Base-by-base conservation (phyloP, 208 protist species). In the Trypanosoma cruzi region DNA sequence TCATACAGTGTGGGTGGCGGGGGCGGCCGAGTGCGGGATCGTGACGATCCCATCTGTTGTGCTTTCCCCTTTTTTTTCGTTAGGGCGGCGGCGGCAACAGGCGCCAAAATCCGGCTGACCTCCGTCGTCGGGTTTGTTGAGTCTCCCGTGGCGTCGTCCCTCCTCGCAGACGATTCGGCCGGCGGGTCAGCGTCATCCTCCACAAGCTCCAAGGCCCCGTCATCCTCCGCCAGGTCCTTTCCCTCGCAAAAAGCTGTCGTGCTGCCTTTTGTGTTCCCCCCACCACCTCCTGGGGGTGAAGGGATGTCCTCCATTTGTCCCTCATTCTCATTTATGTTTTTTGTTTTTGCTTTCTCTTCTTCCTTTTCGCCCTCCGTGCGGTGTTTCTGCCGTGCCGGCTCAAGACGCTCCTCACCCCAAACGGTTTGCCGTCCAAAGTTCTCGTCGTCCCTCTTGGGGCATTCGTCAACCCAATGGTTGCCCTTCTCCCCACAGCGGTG, bases 401-500 rank as follows among this genome's bases (percentile, higher is more conserved):
- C 71, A 26, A 77, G 75, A 49, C 85, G 88, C 48, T 83, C 77
- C 76, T 94, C 86, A 5, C 88, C 88, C 86, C 89, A 94, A 13
- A 85, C 60, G 26, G 87, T 67, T 37, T 81, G 84, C 4, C 85
- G 80, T 61, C 91, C 85, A 71, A 84, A 95, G 18, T 73, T 68
- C 20, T 71, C 31, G 55, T 95, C 77, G n/a, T 80, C 83, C 22
- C 73, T 77, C 3, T 77, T 90, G 24, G 89, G 89, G 67, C 89
- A 95, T 48, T 89, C 85, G 54, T 58, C 68, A 29, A 90, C 84
- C 85, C 85, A 93, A 64, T 95, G 90, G 13, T 61, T 64, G 0
- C 90, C 90, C 71, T 95, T 95, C 56, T 53, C 74, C 2, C 90
- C 83, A 66, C 90, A 95, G 54, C 87, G 85, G 66, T 88, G 59